Conservation (phyloP, 306 rosid genomes). For the Acmispon strigosus region DNA sequence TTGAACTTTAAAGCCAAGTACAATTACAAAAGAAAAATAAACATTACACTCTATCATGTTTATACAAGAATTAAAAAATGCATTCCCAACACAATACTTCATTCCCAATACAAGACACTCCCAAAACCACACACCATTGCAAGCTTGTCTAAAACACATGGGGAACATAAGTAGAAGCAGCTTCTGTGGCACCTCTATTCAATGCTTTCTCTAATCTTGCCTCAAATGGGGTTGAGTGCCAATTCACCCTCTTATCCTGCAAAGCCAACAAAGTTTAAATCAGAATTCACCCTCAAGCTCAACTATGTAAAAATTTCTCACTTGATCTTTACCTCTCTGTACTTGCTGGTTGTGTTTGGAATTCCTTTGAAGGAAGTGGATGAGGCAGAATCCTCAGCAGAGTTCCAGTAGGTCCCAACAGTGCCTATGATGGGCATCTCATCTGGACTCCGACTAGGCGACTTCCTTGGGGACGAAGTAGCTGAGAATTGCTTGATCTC, state of each 20-base stretch:
- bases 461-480: constrained; percentile 64
- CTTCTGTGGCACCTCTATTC: constrained; percentile 44
- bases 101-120: constrained; percentile 14
- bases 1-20: constrained; percentile 9
- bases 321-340: constrained; percentile 67
- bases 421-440: constrained; percentile 80
- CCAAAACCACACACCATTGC: constrained; percentile 14
- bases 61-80: constrained; percentile 35
- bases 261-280: constrained; percentile 32
- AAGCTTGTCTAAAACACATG: constrained; percentile 21
- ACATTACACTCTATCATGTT: constrained; percentile 24
- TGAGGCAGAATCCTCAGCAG: constrained; percentile 39
- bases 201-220: constrained; percentile 79
- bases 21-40: constrained; percentile 19
- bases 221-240: constrained; percentile 89
- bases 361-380: constrained; percentile 59
- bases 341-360: constrained; percentile 85
- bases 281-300: constrained; percentile 31
- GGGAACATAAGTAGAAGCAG: constrained; percentile 28
- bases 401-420: constrained; percentile 71
- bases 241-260: constrained; percentile 81
- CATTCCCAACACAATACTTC: background rate
- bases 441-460: constrained; percentile 58
- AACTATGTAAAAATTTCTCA: constrained; percentile 18
- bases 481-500: constrained; percentile 70